Evolutionary conservation across 2,329 filamentous ascomycete genomes (phyloP).

Genomic region (Orbilia javanica): DNA sequence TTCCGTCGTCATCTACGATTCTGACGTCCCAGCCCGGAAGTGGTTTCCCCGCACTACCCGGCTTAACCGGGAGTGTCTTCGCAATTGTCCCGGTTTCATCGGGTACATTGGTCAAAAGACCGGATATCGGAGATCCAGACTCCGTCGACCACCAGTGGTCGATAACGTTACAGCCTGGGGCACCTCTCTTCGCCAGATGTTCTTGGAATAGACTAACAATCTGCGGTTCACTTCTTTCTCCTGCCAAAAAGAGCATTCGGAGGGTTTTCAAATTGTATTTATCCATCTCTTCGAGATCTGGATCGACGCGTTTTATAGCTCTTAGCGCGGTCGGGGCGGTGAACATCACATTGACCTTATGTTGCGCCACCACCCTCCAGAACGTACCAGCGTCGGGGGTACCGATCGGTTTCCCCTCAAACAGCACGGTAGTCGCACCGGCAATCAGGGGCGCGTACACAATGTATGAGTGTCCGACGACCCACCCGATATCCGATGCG

Average conservation of each 20-base stretch:
- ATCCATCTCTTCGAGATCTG: conserved; percentile 76
- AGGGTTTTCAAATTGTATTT: conserved; percentile 79
- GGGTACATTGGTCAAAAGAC: conserved; percentile 61
- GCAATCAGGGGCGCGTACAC: conserved; percentile 89
- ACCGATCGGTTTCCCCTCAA: conserved; percentile 93
- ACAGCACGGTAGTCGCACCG: conserved; percentile 87
- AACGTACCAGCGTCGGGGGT: conserved; percentile 89
- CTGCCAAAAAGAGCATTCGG: conserved; percentile 83
- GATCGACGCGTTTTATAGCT: conserved; percentile 88
- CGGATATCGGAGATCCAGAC: conserved; percentile 77
- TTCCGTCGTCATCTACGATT: conserved; percentile 83
- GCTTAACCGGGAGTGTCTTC: conserved; percentile 76
- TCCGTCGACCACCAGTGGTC: conserved; percentile 83
- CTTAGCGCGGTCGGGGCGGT: conserved; percentile 89
- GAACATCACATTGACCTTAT: conserved; percentile 85
- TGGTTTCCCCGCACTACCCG: conserved; percentile 88
- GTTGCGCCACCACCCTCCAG: conserved; percentile 86
- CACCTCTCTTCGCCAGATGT: conserved; percentile 69
- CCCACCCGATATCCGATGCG: conserved; percentile 91
- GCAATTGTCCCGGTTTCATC: conserved; percentile 66
- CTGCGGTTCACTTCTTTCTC: conserved; percentile 87
- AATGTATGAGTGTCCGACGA: conserved; percentile 87
- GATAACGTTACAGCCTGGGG: conserved; percentile 72
- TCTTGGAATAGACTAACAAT: conserved; percentile 85
- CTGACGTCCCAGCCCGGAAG: conserved; percentile 93